Evolutionary conservation across 2,329 filamentous ascomycete species (phyloP).

Genomic region (Talaromyces verruculosus): DNA sequence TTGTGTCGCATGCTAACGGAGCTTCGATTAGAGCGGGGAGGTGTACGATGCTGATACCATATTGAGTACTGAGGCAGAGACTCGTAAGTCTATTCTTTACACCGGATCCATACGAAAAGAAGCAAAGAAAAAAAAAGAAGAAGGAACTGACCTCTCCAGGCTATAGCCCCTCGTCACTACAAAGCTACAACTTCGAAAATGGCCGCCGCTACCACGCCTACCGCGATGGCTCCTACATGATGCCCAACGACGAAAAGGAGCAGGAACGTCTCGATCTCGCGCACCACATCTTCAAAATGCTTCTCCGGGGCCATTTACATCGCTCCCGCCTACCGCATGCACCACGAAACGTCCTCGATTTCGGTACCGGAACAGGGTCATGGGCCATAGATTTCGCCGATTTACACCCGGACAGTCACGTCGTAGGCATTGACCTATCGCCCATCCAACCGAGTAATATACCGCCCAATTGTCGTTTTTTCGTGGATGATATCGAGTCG

Average conservation of each 20-base stretch:
- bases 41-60: conserved; percentile 17
- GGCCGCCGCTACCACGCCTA: conserved; percentile 27
- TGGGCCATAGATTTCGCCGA: conserved; percentile 26
- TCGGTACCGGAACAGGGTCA: conserved; percentile 22
- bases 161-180: conserved; percentile 14
- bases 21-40: conserved; percentile 17
- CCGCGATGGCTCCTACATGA: conserved; percentile 25
- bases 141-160: neutral
- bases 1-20: neutral
- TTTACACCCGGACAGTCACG: conserved; percentile 18
- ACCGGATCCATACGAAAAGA: neutral
- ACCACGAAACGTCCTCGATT: conserved; percentile 20
- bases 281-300: conserved; percentile 22
- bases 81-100: conserved; percentile 2
- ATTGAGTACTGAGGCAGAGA: conserved; percentile 11
- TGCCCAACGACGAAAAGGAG: conserved; percentile 30
- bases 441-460: conserved; percentile 25
- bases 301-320: conserved; percentile 16
- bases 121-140: neutral
- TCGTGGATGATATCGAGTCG: conserved; percentile 31
- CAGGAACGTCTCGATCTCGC: conserved; percentile 28
- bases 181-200: conserved; percentile 23
- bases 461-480: conserved; percentile 23
- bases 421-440: conserved; percentile 27
- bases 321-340: conserved; percentile 9